Base-by-base conservation (phyloP, 495 filamentous ascomycete genomes). In the Penicillium nucicola region DNA sequence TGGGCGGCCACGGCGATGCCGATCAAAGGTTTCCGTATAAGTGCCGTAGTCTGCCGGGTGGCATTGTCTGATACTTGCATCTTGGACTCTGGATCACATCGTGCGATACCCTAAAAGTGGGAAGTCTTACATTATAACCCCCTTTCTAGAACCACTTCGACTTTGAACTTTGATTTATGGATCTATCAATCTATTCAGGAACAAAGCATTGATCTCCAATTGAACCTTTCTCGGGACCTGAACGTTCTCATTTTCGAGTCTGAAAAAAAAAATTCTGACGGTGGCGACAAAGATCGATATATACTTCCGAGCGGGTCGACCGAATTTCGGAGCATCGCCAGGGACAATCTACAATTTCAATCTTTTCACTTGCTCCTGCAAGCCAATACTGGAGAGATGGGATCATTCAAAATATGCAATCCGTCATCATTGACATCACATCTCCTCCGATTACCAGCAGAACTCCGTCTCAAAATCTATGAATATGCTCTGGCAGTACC, bases 401-500 rank as follows among this genome's bases (percentile, higher is more conserved):
- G 6, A 40, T 15, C 18, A 22, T 33, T 34, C 19, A 34, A n/a
- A 19, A 48, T 5, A 10, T 12, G 6, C 28, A 44, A 36, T 33
- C 22, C 28, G 6, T 12, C 44, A 44, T 38, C n/a, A 25, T 33
- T 20, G 34, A 20, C 45, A 18, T 55, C 55, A 0, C 52, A 40
- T 2, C 52, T 71, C 43, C 63, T 69, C n/a, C 57, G 45, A 9
- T 55, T 75, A n/a, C 71, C 68, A 1, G 30, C 59, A 10, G 69
- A 71, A 46, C 58, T 75, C 36, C 72, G 71, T 12, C 57, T 72
- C 28, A 66, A 69, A 35, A 75, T 76, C 42, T 76, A 75, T 51
- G 57, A 66, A 52, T 72, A 72, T 38, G 70, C 69, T 10, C 50
- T 72, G n/a, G 30, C 52, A 36, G 55, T 61, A 6, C 68, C 58